Percentiles rank a stretch among this genome's conserved stretches.
Conservation (phyloP, 73 alveolate genomes). For the Symbiodinium pilosum region DNA sequence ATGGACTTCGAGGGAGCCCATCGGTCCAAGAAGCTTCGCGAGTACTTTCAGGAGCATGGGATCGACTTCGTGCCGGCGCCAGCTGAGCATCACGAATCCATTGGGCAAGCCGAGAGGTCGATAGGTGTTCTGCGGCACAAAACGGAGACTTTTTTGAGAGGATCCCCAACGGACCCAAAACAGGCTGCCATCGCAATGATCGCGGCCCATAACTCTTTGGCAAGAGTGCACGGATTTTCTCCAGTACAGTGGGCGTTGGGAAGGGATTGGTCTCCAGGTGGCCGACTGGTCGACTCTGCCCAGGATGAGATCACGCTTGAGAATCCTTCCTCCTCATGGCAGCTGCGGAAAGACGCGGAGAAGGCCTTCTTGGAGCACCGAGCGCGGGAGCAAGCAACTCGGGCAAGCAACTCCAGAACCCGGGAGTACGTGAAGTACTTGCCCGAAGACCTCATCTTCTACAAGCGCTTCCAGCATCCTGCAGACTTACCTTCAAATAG, state of each 20-base stretch:
- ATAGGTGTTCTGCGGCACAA: constrained; percentile 22
- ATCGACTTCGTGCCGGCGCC: neutral
- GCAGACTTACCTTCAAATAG: neutral
- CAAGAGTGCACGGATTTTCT: neutral
- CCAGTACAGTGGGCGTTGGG: constrained; percentile 5
- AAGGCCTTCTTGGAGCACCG: neutral
- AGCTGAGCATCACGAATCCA: constrained; percentile 27
- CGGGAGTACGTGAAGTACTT: neutral
- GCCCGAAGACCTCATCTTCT: constrained; percentile 18
- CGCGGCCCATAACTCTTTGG: constrained; percentile 30
- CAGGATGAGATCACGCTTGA: neutral
- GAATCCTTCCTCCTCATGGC: no score
- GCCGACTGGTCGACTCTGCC: neutral
- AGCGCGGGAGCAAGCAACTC: neutral
- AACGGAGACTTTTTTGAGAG: neutral
- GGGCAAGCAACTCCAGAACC: neutral
- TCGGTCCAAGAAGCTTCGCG: neutral
- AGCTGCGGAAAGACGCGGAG: neutral
- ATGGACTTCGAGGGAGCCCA: constrained; percentile 31
- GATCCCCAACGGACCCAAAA: neutral
- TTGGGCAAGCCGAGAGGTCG: constrained; percentile 20
- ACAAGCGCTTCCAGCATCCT: neutral
- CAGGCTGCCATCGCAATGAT: neutral
- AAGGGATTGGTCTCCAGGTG: neutral
- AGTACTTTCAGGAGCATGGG: neutral